Evolutionary conservation across 2,329 filamentous ascomycete species (phyloP), one percentile per base, ranked within the genome.

Genomic region (Calonectria naviculata): DNA sequence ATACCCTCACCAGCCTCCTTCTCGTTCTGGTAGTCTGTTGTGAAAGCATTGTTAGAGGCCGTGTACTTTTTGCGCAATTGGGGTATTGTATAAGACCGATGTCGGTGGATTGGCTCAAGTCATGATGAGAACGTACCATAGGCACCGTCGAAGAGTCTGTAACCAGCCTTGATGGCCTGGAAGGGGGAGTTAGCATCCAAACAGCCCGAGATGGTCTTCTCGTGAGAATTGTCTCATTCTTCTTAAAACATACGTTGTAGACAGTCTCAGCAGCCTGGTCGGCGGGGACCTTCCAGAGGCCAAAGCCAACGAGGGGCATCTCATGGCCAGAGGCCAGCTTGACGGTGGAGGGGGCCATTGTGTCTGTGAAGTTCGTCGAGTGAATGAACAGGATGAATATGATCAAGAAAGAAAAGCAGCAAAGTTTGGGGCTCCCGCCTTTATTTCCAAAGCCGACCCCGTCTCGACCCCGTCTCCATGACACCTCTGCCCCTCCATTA

Each of bases 261-360:
- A 94, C 91, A 71, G 88, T 89, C 71, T 93, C 89, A 15, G 80
- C 80, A 34, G 79, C 77, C 31, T 78, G 71, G 44, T 79, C 70
- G 28, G 76, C 74, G 79, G 88, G 89, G 67, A 94, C 91, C 83
- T 94, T 94, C 92, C 92, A 94, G 44, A 94, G 86, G 64, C 90
- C 90, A 78, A 91, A 91, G 75, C 90, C 90, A 61, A 92, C 90
- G 29, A 78, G 70, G 54, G 76, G 76, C 76, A 78, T 78, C 54
- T 78, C 75, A 26, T 78, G 60, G 66, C 75, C 75, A 28, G 75
- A 76, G 65, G 75, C 75, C 26, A 77, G 73, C 73, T 77, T 77
- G 47, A 72, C n/a, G 15, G 73, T 75, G 62, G 75, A 73, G 36
- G 67, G 62, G 63, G 71, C 70, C 74, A 76, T 75, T 71, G 63